Evolutionary conservation across 1,139 yeast species (phyloP), one percentile per base, ranked within the genome.

Genomic region (Yamadazyma taylorii): DNA sequence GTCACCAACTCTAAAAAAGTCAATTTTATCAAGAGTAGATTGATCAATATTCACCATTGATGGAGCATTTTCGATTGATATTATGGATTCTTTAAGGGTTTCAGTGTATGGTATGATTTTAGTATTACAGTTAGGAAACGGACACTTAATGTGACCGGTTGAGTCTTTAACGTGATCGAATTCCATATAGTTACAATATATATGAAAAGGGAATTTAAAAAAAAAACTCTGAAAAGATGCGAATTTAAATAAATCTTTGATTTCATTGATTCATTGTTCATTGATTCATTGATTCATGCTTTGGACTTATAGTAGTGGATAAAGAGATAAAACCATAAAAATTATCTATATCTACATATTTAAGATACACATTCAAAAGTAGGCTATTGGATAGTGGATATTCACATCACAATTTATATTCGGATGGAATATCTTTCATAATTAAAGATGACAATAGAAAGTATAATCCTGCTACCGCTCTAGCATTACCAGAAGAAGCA

Each of bases 401-500:
- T n/a, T n/a, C n/a, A n/a, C n/a, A 6, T 27, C 30, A 38, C 17
- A 43, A 37, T 34, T 34, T 41, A 21, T 38, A 30, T 7, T 37
- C 23, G 6, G 31, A 36, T n/a, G 39, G 27, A 6, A 58, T 51
- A 29, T 42, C 42, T 23, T 48, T 53, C 24, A 52, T 27, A 2
- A 73, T 71, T 40, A 69, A 63, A 4, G 58, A 53, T 0, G 81
- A 68, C 43, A 79, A 64, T 11, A 55, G 53, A 10, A 71, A 73
- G 45, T 75, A 78, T 46, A 73, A 53, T 3, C 50, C 43, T 0
- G 75, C 80, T 32, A 68, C 64, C 2, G 60, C 60, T 8, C 60
- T 60, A 1, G 87, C 86, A 37, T 69, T 64, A 0, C 78, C 79
- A 33, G 81, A 74, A 24, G 82, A 75, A 1, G 86, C 86, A 38